A percentile compares a stretch with the other conserved stretches of the same genome.
Conservation (phyloP, 2,329 filamentous ascomycete species). For the Colletotrichum sp. region DNA sequence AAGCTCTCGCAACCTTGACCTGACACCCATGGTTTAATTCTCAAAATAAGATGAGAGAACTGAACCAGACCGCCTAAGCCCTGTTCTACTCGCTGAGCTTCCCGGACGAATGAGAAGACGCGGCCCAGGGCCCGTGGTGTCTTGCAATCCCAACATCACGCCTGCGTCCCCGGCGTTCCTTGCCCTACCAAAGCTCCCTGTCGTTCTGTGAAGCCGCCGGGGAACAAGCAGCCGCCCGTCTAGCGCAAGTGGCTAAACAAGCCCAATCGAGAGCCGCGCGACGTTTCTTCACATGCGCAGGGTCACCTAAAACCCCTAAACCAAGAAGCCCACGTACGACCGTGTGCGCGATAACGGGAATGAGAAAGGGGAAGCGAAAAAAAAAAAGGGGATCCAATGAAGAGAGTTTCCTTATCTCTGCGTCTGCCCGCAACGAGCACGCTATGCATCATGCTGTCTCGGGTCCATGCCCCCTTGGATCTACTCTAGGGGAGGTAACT, state of each 20-base stretch:
- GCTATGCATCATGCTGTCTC: constrained; percentile 1
- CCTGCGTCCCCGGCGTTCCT: neutral
- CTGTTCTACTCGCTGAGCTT: neutral
- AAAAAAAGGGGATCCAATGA: neutral
- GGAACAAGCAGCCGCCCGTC: neutral
- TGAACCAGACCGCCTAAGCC: neutral
- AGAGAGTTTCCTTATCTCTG: constrained; percentile 15
- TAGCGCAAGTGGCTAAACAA: neutral
- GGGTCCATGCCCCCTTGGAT: neutral
- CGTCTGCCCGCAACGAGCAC: neutral
- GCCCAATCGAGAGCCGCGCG: neutral
- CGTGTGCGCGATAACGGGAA: constrained; percentile 11
- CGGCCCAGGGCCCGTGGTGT: neutral
- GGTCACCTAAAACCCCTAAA: neutral
- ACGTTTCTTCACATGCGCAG: constrained; percentile 11
- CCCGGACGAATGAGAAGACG: neutral
- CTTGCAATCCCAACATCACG: neutral
- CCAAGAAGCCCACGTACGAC: neutral
- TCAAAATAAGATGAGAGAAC: neutral
- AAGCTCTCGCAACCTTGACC: neutral
- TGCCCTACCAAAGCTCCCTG: neutral
- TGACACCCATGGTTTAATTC: neutral
- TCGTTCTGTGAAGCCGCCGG: neutral
- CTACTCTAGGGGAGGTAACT: neutral
- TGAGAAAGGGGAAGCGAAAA: neutral